Conservation (phyloP, 306 rosid species). For the Cucurbita pepo region DNA sequence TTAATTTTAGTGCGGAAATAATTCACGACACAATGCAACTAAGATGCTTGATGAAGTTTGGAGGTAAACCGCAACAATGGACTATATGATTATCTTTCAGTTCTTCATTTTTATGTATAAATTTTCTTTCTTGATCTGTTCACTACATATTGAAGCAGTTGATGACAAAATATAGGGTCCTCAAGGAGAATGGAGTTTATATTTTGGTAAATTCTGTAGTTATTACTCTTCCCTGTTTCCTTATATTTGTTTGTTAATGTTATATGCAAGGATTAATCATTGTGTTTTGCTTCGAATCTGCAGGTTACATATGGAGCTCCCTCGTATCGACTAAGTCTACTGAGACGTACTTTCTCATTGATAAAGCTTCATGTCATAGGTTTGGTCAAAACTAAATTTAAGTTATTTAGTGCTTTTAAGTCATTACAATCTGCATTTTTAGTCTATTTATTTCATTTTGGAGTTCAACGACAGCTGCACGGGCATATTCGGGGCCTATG, state of each 20-base stretch:
- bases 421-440: not conserved
- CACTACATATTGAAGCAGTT: constrained; percentile 86
- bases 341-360: constrained; percentile 47
- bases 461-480: not conserved
- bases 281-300: constrained; percentile 9
- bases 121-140: constrained; percentile 55
- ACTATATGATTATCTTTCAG: constrained; percentile 8
- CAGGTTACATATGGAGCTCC: constrained; percentile 90
- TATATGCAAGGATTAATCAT: not conserved
- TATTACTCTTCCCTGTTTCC: not conserved
- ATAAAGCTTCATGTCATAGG: constrained; percentile 89
- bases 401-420: not conserved
- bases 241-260: not conserved
- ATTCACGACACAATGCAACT: constrained; percentile 49
- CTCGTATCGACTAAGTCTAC: constrained; percentile 37
- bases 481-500: not conserved
- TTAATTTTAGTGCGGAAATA: constrained; percentile 55
- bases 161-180: constrained; percentile 90
- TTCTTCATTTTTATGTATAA: constrained; percentile 8
- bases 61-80: constrained; percentile 51
- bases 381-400: constrained; percentile 15
- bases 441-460: not conserved
- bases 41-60: constrained; percentile 74
- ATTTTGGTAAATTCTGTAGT: constrained; percentile 45
- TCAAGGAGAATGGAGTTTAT: constrained; percentile 78